phyloP scores from a whole-genome alignment of 306 rosid genomes.

The Castanea mollissima region DNA sequence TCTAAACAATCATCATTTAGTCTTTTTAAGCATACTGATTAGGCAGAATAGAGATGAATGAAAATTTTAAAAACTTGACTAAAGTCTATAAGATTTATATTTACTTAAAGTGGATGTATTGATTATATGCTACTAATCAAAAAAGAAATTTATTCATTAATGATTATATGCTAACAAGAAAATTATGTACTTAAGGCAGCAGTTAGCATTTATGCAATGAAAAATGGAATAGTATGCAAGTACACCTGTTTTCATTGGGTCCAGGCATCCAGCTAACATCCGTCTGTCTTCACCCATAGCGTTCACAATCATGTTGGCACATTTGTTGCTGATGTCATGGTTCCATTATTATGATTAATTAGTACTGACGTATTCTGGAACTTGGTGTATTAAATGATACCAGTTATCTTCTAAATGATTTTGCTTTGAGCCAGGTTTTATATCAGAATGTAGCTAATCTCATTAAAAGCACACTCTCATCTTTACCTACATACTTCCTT shows the following conservation, averaged over 20 bases:
- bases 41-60: neutral
- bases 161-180: neutral
- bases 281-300: neutral
- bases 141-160: neutral
- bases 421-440: neutral
- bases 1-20: neutral
- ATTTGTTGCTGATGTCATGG: neutral
- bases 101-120: neutral
- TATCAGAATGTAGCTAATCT: neutral
- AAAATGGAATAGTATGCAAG: neutral
- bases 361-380: neutral
- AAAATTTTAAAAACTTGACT: too few species aligned
- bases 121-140: neutral
- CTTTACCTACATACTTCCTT: too few species aligned
- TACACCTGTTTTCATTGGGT: neutral
- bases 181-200: neutral
- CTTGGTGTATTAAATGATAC: neutral
- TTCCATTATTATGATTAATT: neutral
- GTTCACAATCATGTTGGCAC: neutral
- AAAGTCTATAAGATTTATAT: too few species aligned
- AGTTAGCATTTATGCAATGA: neutral
- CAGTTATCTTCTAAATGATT: neutral
- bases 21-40: neutral
- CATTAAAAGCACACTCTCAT: too few species aligned
- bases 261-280: neutral